Conservation (phyloP, 169 alveolate genomes). For the Cryptosporidium xiaoi region DNA sequence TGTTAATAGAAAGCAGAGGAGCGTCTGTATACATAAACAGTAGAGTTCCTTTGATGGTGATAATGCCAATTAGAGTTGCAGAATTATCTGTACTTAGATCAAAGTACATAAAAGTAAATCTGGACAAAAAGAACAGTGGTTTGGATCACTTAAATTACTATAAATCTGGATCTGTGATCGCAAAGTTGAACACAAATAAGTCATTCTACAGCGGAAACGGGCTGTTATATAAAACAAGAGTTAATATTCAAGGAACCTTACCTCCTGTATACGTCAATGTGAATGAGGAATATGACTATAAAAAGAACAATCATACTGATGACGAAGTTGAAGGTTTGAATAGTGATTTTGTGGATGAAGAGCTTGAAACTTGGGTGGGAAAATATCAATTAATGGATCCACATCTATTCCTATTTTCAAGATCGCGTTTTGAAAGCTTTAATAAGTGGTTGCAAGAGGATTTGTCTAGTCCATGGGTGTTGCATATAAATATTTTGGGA, state of each 20-base stretch:
- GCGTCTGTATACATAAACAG: slow-evolving; percentile 61
- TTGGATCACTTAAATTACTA: neutral
- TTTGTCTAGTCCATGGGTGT: slow-evolving; percentile 58
- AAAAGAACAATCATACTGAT: neutral
- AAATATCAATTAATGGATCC: slow-evolving; percentile 56
- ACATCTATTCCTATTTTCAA: slow-evolving; percentile 42
- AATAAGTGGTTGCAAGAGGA: slow-evolving; percentile 64
- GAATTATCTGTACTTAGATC: slow-evolving; percentile 21
- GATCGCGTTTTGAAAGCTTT: slow-evolving; percentile 11
- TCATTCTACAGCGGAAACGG: neutral
- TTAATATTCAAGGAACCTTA: slow-evolving; percentile 39
- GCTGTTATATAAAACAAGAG: neutral
- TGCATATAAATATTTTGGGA: slow-evolving; percentile 42
- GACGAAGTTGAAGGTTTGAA: neutral
- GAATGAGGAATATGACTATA: neutral
- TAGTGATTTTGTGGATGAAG: neutral
- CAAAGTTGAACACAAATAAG: slow-evolving; percentile 17
- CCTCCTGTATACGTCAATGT: slow-evolving; percentile 48
- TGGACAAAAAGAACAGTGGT: slow-evolving; percentile 6
- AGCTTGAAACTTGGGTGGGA: slow-evolving; percentile 37
- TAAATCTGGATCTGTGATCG: slow-evolving; percentile 17
- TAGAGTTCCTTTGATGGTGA: slow-evolving; percentile 3
- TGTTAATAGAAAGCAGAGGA: slow-evolving; percentile 65
- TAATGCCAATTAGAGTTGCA: slow-evolving; percentile 56
- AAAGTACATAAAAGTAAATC: slow-evolving; percentile 14